Evolutionary conservation across 2,329 filamentous ascomycete species (phyloP).

Genomic region (Fusarium guadeloupense): DNA sequence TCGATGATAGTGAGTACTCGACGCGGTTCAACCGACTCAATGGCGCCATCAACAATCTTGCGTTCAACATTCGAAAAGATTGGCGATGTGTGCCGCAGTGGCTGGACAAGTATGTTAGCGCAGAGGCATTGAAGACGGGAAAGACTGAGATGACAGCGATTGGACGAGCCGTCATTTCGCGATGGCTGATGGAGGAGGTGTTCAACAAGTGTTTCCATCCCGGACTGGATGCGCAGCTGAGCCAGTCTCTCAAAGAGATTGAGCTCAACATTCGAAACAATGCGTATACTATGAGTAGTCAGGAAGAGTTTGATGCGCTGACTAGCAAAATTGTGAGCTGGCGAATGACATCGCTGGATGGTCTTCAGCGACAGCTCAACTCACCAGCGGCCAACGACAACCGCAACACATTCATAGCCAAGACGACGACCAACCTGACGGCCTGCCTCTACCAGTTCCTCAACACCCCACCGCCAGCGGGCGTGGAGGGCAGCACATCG

Average conservation of each 20-base stretch:
- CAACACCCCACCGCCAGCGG: conserved; percentile 77
- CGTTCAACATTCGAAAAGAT: conserved; percentile 95
- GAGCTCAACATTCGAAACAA: conserved; percentile 87
- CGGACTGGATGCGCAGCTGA: conserved; percentile 78
- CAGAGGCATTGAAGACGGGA: conserved; percentile 84
- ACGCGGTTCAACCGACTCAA: conserved; percentile 91
- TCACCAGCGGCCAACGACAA: conserved; percentile 72
- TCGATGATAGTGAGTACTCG: conserved; percentile 94
- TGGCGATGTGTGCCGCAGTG: conserved; percentile 85
- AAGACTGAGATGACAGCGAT: conserved; percentile 99
- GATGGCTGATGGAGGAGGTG: conserved; percentile 90
- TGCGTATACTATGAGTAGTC: conserved; percentile 75
- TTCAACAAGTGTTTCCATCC: conserved; percentile 95
- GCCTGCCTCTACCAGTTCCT: conserved; percentile 78
- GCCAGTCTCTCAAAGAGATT: conserved; percentile 81
- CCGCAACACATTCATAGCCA: conserved; percentile 73
- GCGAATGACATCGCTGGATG: conserved; percentile 93
- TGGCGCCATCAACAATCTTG: conserved; percentile 91
- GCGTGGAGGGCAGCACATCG: conserved; percentile 85
- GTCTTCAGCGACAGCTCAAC: conserved; percentile 76
- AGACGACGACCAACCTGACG: conserved; percentile 73
- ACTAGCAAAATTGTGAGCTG: conserved; percentile 89
- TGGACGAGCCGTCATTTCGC: conserved; percentile 85
- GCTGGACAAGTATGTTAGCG: conserved; percentile 82
- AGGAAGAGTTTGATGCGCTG: conserved; percentile 89